Conservation (phyloP, 352 stramenopile genomes). For the Phytophthora ramorum region DNA sequence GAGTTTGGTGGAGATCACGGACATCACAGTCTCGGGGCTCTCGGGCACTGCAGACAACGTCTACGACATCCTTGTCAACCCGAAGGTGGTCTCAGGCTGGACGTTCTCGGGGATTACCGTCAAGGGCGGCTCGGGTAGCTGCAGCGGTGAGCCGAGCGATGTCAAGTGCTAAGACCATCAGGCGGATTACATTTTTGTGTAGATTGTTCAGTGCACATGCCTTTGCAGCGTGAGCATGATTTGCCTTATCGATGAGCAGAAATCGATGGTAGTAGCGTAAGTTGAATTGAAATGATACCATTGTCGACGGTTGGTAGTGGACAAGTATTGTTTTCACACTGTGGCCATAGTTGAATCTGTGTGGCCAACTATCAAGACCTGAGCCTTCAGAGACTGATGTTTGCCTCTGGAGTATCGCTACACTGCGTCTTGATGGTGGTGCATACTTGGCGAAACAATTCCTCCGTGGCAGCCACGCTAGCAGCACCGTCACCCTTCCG, state of each 20-base stretch:
- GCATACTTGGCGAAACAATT: conserved; percentile 39
- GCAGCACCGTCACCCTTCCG: conserved; percentile 44
- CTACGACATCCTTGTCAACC: conserved; percentile 39
- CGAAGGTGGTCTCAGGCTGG: conserved; percentile 34
- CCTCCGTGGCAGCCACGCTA: conserved; percentile 16
- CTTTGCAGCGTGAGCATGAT: background rate
- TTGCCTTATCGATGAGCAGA: no score
- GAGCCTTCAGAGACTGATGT: conserved; percentile 11
- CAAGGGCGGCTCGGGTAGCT: conserved; percentile 24
- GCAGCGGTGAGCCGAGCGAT: conserved; percentile 34
- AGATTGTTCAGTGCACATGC: background rate
- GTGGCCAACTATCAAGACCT: background rate
- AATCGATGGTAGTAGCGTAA: conserved; percentile 14
- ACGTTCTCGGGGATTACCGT: conserved; percentile 34
- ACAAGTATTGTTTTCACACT: background rate
- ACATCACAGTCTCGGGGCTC: conserved; percentile 35
- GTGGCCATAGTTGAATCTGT: background rate
- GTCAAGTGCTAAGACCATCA: conserved; percentile 28
- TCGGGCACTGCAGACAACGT: conserved; percentile 37
- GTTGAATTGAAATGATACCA: conserved; percentile 16
- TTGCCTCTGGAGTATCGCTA: background rate
- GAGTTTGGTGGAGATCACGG: conserved; percentile 36
- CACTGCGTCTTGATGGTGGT: conserved; percentile 33
- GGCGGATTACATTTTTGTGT: conserved; percentile 10
- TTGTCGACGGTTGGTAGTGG: conserved; percentile 2